Evolutionary conservation across 768 basidiomycete genomes (phyloP), one percentile per base, ranked within the genome.

Genomic region (Phaffia tasmanica): DNA sequence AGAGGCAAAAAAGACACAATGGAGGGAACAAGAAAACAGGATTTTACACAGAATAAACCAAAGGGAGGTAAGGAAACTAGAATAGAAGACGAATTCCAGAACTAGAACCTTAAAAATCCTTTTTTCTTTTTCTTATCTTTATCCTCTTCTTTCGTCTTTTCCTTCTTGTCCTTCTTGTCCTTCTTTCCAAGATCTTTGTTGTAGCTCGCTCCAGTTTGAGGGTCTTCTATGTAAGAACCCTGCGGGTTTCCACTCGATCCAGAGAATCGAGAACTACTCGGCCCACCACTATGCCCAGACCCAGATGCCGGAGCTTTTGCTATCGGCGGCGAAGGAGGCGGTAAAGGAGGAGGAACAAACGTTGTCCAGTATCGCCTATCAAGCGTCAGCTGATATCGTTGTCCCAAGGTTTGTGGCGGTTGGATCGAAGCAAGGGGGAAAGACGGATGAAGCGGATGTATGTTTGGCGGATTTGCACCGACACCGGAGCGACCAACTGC

Each of bases 401-500:
- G 62, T 18, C 48, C 11, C 0, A 15, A 14, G 14, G 56, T 25
- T 23, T 25, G 57, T 29, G 23, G 75, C 70, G 50, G 70, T 64
- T 48, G 73, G 32, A 64, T 49, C 59, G 15, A 65, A 63, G 57
- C 72, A 63, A 60, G 65, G 65, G 32, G 74, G 73, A 71, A 64
- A 46, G 74, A 71, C 2, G 76, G 75, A 69, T 75, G 74, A 15
- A 70, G 63, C 7, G 72, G 72, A n/a, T 71, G 67, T 0, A 74
- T 73, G 54, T 74, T 74, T 6, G 76, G 76, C 2, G 76, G 76
- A 49, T 76, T 73, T n/a, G 72, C 74, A 23, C 91, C 92, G 25
- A 87, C 83, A 8, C 93, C 92, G n/a, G 85, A 84, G 35, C 90
- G 79, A 54, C 91, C 91, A 19, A 99, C 80, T 23, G 86, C 84